Evolutionary conservation across 2,329 filamentous ascomycete genomes (phyloP).

Genomic region (Colletotrichum orchidophilum): DNA sequence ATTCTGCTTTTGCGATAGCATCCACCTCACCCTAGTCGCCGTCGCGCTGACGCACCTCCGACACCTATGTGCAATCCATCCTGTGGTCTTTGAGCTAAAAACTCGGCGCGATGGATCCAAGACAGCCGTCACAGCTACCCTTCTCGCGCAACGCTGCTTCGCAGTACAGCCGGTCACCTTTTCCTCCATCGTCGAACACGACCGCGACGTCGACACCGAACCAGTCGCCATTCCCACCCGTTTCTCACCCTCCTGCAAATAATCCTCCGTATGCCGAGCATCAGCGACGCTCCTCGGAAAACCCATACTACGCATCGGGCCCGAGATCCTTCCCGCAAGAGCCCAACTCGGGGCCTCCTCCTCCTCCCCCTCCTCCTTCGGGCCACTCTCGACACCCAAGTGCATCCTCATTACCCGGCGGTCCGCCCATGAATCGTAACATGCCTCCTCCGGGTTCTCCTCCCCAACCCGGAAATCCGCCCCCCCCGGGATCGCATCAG

Average conservation of each 20-base stretch:
- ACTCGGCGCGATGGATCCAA: constrained; percentile 46
- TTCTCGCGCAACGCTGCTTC: constrained; percentile 40
- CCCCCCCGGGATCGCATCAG: constrained; percentile 41
- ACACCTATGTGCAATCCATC: constrained; percentile 27
- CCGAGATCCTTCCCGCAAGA: constrained; percentile 46
- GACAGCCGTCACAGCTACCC: constrained; percentile 45
- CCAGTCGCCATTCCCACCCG: constrained; percentile 34
- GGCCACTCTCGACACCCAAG: constrained; percentile 54
- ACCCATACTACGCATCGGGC: constrained; percentile 50
- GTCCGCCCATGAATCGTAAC: constrained; percentile 48
- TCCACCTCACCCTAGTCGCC: constrained; percentile 9
- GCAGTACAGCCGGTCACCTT: constrained; percentile 43
- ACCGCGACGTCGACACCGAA: constrained; percentile 26
- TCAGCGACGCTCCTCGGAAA: constrained; percentile 53
- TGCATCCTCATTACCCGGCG: constrained; percentile 54
- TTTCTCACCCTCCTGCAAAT: constrained; percentile 27
- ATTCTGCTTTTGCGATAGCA: constrained; percentile 17
- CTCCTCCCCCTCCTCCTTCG: constrained; percentile 42
- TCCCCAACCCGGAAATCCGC: constrained; percentile 48
- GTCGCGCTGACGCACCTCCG: constrained; percentile 18
- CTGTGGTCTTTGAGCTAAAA: constrained; percentile 45
- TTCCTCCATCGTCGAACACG: constrained; percentile 25
- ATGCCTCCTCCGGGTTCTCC: constrained; percentile 60
- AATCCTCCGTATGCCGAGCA: constrained; percentile 43
- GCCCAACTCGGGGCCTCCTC: constrained; percentile 40